Conservation (phyloP, 768 basidiomycete species). For the Pleurotus ostreatus region DNA sequence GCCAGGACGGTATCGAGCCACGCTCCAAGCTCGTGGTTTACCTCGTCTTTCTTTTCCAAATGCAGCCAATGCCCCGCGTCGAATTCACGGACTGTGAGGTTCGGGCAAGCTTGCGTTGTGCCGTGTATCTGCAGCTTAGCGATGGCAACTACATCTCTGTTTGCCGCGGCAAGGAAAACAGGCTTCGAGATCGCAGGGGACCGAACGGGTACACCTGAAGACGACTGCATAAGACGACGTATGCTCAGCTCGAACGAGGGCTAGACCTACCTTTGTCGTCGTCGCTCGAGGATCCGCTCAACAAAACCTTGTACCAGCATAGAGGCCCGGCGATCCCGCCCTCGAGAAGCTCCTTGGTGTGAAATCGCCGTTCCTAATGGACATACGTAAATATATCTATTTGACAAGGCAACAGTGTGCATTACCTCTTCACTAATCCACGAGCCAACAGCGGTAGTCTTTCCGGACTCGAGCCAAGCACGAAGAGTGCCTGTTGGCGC, state of each 20-base stretch:
- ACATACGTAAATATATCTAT: constrained; percentile 15
- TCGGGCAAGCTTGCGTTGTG: constrained; percentile 16
- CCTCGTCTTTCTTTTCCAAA: constrained; percentile 24
- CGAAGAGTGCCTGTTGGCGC: constrained; percentile 30
- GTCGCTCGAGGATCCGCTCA: constrained; percentile 21
- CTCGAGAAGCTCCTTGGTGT: constrained; percentile 15
- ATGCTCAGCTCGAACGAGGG: background rate
- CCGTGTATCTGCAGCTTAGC: constrained; percentile 11
- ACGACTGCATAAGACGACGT: background rate
- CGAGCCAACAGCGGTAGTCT: constrained; percentile 18
- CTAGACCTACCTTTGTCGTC: constrained; percentile 26
- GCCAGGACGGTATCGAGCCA: constrained; percentile 16
- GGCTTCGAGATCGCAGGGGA: constrained; percentile 26
- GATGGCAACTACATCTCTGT: constrained; percentile 25
- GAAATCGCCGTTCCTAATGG: constrained; percentile 9
- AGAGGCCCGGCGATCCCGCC: constrained; percentile 27
- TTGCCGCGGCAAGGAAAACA: constrained; percentile 29
- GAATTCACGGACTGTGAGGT: constrained; percentile 29
- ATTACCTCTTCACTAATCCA: background rate
- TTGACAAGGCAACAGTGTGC: background rate
- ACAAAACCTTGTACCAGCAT: constrained; percentile 32
- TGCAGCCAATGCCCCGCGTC: constrained; percentile 38
- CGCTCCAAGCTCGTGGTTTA: constrained; percentile 22
- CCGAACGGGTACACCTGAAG: constrained; percentile 14
- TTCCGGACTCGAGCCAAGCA: constrained; percentile 29